Evolutionary conservation across 1,284 basidiomycete species (phyloP).

Genomic region (Hymenochaete sp.): DNA sequence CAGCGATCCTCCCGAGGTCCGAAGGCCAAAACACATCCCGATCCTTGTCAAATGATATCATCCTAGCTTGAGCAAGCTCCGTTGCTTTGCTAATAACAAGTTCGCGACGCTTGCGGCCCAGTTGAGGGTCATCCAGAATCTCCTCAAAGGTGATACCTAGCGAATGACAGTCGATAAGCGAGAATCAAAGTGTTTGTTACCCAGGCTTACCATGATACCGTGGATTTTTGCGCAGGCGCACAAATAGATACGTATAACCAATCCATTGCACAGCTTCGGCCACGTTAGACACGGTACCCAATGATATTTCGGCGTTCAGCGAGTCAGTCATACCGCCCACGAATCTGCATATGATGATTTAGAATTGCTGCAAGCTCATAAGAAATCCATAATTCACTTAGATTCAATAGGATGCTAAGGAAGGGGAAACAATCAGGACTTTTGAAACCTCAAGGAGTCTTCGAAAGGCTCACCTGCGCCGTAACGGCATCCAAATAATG

Average conservation of each 20-base stretch:
- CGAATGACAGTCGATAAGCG: neutral
- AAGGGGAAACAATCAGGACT: constrained; percentile 10
- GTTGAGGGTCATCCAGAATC: constrained; percentile 66
- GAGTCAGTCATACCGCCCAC: constrained; percentile 82
- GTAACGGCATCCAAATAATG: constrained; percentile 90
- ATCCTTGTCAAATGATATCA: constrained; percentile 73
- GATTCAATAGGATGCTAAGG: constrained; percentile 90
- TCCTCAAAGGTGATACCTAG: constrained; percentile 75
- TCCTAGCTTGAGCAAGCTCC: constrained; percentile 66
- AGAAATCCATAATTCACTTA: constrained; percentile 51
- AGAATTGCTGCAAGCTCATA: neutral
- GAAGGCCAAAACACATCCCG: constrained; percentile 66
- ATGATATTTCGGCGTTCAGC: constrained; percentile 90
- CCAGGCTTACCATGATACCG: constrained; percentile 69
- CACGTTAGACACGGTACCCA: constrained; percentile 89
- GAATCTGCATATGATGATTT: constrained; percentile 59
- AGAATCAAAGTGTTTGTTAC: neutral
- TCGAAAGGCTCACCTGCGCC: constrained; percentile 54
- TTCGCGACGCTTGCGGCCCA: constrained; percentile 68
- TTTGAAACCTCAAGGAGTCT: neutral
- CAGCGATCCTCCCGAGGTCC: constrained; percentile 90
- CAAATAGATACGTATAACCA: constrained; percentile 95
- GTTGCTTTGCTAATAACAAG: constrained; percentile 68
- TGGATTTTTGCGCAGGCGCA: constrained; percentile 92
- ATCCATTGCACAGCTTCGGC: constrained; percentile 92